Evolutionary conservation across 2,329 filamentous ascomycete genomes (phyloP), one percentile per base, ranked within the genome.

Genomic region (Sporothrix globosa): DNA sequence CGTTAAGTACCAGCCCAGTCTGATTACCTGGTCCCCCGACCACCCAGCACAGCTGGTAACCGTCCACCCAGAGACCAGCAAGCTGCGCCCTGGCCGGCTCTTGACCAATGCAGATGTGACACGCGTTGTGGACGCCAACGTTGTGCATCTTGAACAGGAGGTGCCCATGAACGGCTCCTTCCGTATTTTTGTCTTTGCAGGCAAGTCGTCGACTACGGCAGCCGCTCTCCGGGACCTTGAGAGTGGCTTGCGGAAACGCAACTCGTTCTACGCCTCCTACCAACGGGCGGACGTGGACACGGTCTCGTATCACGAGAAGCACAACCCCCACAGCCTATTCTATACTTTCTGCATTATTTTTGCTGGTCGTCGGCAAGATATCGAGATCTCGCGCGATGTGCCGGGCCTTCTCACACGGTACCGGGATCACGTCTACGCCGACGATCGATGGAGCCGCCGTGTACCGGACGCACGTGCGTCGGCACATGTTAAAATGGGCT

Each of bases 131-230:
- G 94, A 97, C 77, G 91, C 93, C 77, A 97, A 97, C 79, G 89
- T 92, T 5, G 93, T 97, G 1, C 92, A 96, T 76, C 85, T 97
- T 11, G 94, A 97, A 81, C 93, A 97, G 80, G 92, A 96, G 77
- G 86, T 97, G 44, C 93, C 93, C 0, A 84, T 94, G 71, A 97
- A 97, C 79, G 93, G 93, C 56, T 90, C 93, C 1, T 97, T 94
- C 84, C 87, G 93, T 70, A 85, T 97, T 72, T 96, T 93, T 78
- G 80, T 97, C 73, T 97, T 96, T 78, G 93, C 88, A n/a, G 94
- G 94, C 70, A 83, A 85, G 54, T 88, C 88, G 10, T 77, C 82
- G 17, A 83, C 83, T 61, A 90, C 88, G 14, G 83, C 83, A 54
- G 80, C 81, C 63, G 92, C 93, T 0, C 82, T 97, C 27, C 77